These are phyloP conservation scores for Xerocomellus dryophilus DNA, from an alignment of 768 basidiomycete genomes.

Conservation along the genomic window DNA sequence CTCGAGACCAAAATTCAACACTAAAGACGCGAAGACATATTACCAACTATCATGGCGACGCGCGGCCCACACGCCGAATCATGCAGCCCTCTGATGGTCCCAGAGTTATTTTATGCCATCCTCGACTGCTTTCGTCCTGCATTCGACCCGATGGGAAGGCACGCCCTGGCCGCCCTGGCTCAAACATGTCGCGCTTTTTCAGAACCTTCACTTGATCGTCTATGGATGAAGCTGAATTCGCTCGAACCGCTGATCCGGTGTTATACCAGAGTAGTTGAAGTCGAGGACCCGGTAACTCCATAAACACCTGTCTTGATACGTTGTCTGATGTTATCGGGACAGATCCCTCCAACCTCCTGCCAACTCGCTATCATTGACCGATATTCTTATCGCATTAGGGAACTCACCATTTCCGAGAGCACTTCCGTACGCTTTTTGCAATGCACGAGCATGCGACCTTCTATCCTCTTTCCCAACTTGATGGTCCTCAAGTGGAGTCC, in stretches of 20 bases:
- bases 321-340: neutral
- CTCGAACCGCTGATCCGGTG: constrained; percentile 15
- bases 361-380: constrained; percentile 4
- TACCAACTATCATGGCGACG: neutral
- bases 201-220: constrained; percentile 8
- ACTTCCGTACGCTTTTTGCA: constrained; percentile 2
- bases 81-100: neutral
- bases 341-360: constrained; percentile 5
- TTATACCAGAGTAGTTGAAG: neutral
- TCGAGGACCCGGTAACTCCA: neutral
- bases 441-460: constrained; percentile 1
- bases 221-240: constrained; percentile 7
- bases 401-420: neutral
- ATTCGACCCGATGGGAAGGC: neutral
- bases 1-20: too few species aligned
- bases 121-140: neutral
- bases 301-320: neutral
- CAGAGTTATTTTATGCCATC: constrained; percentile 11
- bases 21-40: neutral
- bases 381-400: constrained; percentile 7
- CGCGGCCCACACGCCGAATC: neutral
- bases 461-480: constrained; percentile 8
- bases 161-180: constrained; percentile 3
- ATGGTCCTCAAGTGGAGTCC: constrained; percentile 5
- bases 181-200: neutral